phyloP scores from a whole-genome alignment of 225 moss, liverwort and hornwort genomes.

The Ulota crispa region DNA sequence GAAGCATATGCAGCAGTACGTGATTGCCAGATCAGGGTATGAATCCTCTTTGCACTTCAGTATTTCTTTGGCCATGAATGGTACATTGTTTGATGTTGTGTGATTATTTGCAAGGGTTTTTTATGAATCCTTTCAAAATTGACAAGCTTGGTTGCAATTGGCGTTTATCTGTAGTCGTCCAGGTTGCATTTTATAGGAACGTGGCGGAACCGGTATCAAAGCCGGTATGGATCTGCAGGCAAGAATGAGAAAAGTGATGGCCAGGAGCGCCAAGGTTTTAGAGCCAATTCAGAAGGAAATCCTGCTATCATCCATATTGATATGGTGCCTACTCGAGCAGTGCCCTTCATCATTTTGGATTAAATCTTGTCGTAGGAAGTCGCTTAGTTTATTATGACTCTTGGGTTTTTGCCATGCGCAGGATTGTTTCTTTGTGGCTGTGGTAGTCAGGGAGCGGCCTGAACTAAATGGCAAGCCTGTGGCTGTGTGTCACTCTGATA shows the following conservation, averaged over 20 bases:
- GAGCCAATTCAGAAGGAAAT: conserved; percentile 39
- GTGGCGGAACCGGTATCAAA: conserved; percentile 94
- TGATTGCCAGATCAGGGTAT: conserved; percentile 1
- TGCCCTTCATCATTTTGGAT: conserved; percentile 10
- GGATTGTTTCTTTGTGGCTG: conserved; percentile 99
- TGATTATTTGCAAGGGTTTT: conserved; percentile 4
- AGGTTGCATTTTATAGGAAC: conserved; percentile 99
- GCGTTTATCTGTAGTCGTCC: conserved; percentile 56
- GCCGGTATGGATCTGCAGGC: conserved; percentile 60
- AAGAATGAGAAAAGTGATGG: conserved; percentile 45
- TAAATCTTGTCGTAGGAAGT: background rate
- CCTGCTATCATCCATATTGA: conserved; percentile 90
- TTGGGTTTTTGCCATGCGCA: conserved; percentile 29
- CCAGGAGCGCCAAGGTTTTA: conserved; percentile 45
- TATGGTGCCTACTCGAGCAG: conserved; percentile 61
- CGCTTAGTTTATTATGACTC: conserved; percentile 6
- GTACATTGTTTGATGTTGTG: background rate
- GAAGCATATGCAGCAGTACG: background rate
- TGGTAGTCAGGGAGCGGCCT: conserved; percentile 80
- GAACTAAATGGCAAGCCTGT: conserved; percentile 78
- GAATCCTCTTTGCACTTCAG: background rate
- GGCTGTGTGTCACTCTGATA: conserved; percentile 97
- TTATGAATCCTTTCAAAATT: background rate
- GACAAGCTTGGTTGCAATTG: conserved; percentile 15
- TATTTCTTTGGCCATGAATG: conserved; percentile 11